These are phyloP conservation scores for Lophium mytilinum DNA, from an alignment of 495 filamentous ascomycete genomes.

Conservation along the genomic window DNA sequence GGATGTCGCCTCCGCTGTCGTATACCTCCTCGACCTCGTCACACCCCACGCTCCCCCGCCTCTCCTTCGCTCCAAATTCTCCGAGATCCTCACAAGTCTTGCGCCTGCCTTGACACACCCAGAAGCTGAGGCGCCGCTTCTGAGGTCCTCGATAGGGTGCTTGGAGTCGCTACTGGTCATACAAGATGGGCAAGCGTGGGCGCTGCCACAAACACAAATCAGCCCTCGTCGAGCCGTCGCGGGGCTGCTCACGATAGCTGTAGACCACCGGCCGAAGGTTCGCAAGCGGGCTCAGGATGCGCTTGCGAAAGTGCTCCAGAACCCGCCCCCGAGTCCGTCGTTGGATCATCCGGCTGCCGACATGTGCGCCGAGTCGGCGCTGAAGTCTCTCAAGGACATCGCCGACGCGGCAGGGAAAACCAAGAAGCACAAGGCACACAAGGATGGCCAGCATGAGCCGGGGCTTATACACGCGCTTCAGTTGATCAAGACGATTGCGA, in stretches of 20 bases:
- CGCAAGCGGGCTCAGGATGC: constrained; percentile 91
- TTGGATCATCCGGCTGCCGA: constrained; percentile 88
- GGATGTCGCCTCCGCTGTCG: constrained; percentile 75
- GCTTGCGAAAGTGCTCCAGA: constrained; percentile 69
- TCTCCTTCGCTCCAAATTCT: constrained; percentile 85
- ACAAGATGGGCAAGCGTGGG: constrained; percentile 83
- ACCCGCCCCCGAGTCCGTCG: constrained; percentile 78
- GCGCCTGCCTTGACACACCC: constrained; percentile 70
- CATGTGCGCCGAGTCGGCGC: constrained; percentile 86
- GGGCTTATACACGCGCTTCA: constrained; percentile 84
- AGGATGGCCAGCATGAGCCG: constrained; percentile 56
- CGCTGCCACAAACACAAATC: constrained; percentile 70
- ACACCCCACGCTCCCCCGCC: constrained; percentile 73
- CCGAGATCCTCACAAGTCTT: constrained; percentile 79
- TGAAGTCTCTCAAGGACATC: constrained; percentile 65
- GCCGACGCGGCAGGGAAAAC: constrained; percentile 56
- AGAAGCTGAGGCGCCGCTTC: constrained; percentile 80
- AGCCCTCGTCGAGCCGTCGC: constrained; percentile 83
- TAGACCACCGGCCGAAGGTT: constrained; percentile 90
- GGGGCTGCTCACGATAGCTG: constrained; percentile 71
- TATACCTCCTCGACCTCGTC: constrained; percentile 91
- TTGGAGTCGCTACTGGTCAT: constrained; percentile 80
- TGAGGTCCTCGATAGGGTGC: constrained; percentile 85
- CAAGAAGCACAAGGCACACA: constrained; percentile 49
- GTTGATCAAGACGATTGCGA: constrained; percentile 77